Percentiles rank a stretch among this genome's conserved stretches.
phyloP scores from a whole-genome alignment of 1,284 basidiomycete genomes.

The Gymnopus androsaceus region DNA sequence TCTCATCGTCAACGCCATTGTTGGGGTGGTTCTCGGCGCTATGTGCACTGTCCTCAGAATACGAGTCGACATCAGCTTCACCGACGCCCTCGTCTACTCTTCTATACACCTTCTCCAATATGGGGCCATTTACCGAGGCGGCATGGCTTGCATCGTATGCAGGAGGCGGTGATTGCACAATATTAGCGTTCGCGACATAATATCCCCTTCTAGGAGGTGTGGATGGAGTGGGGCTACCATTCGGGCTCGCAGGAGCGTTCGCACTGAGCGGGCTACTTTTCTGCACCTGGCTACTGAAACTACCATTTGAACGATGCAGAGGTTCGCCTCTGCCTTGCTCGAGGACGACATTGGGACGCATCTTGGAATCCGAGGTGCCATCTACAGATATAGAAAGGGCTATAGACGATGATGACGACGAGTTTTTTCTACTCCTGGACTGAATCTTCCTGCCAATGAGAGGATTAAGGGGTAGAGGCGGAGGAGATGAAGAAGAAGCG shows the following conservation, averaged over 20 bases:
- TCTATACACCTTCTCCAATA: slow-evolving; percentile 8
- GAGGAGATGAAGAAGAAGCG: slow-evolving; percentile 20
- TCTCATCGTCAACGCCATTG: not conserved
- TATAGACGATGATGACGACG: slow-evolving; percentile 13
- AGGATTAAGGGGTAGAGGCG: slow-evolving; percentile 19
- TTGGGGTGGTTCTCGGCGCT: not conserved
- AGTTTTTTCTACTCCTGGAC: slow-evolving; percentile 13
- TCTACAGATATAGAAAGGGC: slow-evolving; percentile 16
- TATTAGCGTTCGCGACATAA: slow-evolving; percentile 37
- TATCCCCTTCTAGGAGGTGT: slow-evolving; percentile 38
- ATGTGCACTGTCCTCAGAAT: not conserved
- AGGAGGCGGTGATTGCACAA: slow-evolving; percentile 43
- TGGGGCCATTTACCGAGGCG: not conserved
- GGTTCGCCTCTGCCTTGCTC: slow-evolving; percentile 9
- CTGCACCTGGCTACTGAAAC: slow-evolving; percentile 5
- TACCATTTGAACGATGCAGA: slow-evolving; percentile 9
- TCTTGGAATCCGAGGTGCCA: not conserved
- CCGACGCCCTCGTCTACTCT: not conserved
- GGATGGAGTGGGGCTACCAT: slow-evolving; percentile 8
- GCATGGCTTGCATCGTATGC: slow-evolving; percentile 32
- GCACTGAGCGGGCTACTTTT: slow-evolving; percentile 13
- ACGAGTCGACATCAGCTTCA: not conserved
- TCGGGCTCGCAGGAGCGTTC: not conserved
- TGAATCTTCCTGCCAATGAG: slow-evolving; percentile 2
- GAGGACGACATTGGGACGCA: slow-evolving; percentile 13